Evolutionary conservation across 1,139 yeast species (phyloP).

Genomic region (Kurtzmaniella quercitrusa): DNA sequence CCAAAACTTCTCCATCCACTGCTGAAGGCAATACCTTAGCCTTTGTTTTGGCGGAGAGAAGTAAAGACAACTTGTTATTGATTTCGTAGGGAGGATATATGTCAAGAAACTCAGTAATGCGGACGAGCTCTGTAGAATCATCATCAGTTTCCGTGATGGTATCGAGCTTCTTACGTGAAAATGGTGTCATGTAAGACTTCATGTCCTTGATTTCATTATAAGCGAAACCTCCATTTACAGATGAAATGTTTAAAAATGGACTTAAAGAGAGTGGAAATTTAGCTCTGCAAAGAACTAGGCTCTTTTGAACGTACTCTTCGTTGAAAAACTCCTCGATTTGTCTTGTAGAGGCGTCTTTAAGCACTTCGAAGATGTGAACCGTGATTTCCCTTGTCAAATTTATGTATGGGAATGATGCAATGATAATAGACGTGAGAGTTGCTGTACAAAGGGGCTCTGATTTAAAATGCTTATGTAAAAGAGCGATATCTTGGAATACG

Average conservation of each 20-base stretch:
- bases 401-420: conserved; percentile 60
- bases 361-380: conserved; percentile 44
- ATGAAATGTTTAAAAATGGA: conserved; percentile 59
- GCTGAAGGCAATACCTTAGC: conserved; percentile 63
- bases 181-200: conserved; percentile 53
- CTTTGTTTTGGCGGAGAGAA: conserved; percentile 51
- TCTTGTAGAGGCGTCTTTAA: conserved; percentile 51
- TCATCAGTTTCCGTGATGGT: conserved; percentile 45
- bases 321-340: conserved; percentile 57
- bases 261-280: conserved; percentile 69
- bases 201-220: conserved; percentile 56
- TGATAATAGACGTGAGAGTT: conserved; percentile 54
- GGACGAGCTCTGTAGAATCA: conserved; percentile 48
- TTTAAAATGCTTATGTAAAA: conserved; percentile 39
- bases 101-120: conserved; percentile 35
- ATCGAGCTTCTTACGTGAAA: conserved; percentile 33
- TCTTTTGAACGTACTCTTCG: conserved; percentile 48
- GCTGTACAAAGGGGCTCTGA: conserved; percentile 55
- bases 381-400: conserved; percentile 55
- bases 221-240: conserved; percentile 65
- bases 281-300: conserved; percentile 60
- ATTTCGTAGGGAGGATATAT: conserved; percentile 49
- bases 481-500: conserved; percentile 43
- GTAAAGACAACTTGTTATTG: conserved; percentile 40
- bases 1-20: conserved; percentile 39